Base-by-base conservation (phyloP, 1,284 basidiomycete genomes). In the Heterobasidion annosum region DNA sequence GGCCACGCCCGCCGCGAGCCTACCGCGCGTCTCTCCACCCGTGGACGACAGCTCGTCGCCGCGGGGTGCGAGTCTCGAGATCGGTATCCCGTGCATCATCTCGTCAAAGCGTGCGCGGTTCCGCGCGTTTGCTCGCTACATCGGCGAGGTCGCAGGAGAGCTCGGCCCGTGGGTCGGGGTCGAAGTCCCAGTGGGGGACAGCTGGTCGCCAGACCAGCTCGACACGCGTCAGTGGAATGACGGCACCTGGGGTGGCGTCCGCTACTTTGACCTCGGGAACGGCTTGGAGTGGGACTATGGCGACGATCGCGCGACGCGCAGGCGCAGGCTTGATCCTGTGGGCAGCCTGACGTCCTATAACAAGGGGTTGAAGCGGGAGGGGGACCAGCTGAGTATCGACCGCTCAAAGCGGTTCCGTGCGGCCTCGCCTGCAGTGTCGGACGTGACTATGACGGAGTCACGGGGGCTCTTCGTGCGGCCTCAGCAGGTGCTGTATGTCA, bases 1-100 rank as follows among this genome's bases (percentile, higher is more conserved):
- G 25, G 60, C 65, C 1, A 57, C 55, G 1, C 34, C 45, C 18
- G 19, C 55, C 52, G 12, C 56, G 50, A 48, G 58, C 51, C 35
- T 56, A 44, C 48, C 48, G n/a, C 52, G 45, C 6, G 19, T 9
- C 52, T 42, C 34, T 48, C 33, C 16, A 33, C 52, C 37, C 35
- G 42, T 15, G n/a, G 25, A 32, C 16, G 40, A 34, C 34, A 25
- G 1, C 47, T 49, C 44, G 12, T 12, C 48, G 25, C 55, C 58
- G 34, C 48, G 73, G 10, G 92, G 93, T 0, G 82, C 88, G 1
- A 85, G 81, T 5, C 79, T 97, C 42, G 83, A 90, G 45, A 83
- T 95, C 18, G 93, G 93, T 7, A 95, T 96, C 49, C 91, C 92
- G 0, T 96, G 93, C 70, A 92, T 96, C 64, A 90, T 95, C 54